Evolutionary conservation across 2,329 filamentous ascomycete species (phyloP).

Genomic region (Epichloe baconii): DNA sequence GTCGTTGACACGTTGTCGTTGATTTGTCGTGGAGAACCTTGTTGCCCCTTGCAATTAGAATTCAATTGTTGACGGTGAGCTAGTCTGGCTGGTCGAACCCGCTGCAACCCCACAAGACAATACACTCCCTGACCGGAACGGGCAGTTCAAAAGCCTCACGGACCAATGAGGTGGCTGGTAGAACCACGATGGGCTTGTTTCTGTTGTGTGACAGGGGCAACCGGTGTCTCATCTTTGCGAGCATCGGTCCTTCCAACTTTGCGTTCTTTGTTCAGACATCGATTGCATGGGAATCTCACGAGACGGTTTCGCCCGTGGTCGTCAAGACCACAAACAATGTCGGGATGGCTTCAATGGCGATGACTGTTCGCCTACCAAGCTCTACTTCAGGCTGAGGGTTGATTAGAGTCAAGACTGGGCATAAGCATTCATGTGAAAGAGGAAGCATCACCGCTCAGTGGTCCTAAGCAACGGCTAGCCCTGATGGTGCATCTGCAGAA

Average conservation of each 20-base stretch:
- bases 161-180: neutral
- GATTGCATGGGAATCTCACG: neutral
- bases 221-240: conserved; percentile 2
- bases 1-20: too few relatives aligned
- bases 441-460: too few relatives aligned
- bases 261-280: conserved; percentile 2
- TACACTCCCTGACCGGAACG: neutral
- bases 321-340: neutral
- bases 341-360: neutral
- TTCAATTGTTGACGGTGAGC: too few relatives aligned
- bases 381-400: neutral
- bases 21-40: too few relatives aligned
- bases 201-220: neutral
- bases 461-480: too few relatives aligned
- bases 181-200: neutral
- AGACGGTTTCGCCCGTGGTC: neutral
- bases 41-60: too few relatives aligned
- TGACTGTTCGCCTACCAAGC: neutral
- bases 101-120: neutral
- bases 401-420: too few relatives aligned
- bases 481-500: too few relatives aligned
- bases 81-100: too few relatives aligned
- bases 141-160: neutral
- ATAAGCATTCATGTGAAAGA: too few relatives aligned
- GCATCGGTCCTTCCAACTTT: neutral